Percentiles rank a stretch among this genome's conserved stretches.
Evolutionary conservation across 371 early-diverging fungal genomes (phyloP).

Genomic region (Mortierella sp.): DNA sequence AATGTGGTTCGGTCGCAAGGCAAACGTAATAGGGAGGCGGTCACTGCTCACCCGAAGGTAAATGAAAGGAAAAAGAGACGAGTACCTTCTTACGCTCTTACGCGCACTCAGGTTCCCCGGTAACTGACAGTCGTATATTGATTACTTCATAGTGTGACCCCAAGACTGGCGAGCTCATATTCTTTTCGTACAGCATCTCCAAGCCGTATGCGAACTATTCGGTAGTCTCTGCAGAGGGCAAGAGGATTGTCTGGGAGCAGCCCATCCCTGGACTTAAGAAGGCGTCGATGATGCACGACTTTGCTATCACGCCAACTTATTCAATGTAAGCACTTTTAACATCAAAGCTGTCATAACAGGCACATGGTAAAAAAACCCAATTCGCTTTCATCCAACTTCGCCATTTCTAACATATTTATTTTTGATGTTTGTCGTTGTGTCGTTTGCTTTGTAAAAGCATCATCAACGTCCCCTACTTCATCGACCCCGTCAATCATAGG

Average conservation of each 20-base stretch:
- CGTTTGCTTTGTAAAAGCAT: conserved; percentile 17
- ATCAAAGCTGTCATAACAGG: too few species aligned
- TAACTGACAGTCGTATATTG: not conserved
- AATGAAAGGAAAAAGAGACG: too few species aligned
- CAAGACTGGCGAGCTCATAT: conserved; percentile 34
- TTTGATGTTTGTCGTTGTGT: too few species aligned
- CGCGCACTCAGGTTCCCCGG: not conserved
- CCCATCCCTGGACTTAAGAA: conserved; percentile 22
- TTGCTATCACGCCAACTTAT: conserved; percentile 31
- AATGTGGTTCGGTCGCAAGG: not conserved
- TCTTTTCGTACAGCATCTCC: conserved; percentile 19
- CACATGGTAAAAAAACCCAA: too few species aligned
- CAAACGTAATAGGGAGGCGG: too few species aligned
- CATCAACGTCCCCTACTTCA: conserved; percentile 14
- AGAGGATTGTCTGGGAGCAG: conserved; percentile 30
- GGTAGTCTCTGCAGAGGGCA: conserved; percentile 27
- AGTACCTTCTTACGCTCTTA: not conserved
- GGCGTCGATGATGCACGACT: conserved; percentile 41
- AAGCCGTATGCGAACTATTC: conserved; percentile 31
- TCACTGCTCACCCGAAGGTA: conserved; percentile 54
- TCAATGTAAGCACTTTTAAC: conserved; percentile 20
- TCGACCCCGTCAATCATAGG: conserved; percentile 19
- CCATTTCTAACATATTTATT: too few species aligned
- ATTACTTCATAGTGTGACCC: conserved; percentile 18
- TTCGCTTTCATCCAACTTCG: too few species aligned